Evolutionary conservation across 176 grass and related monocot genomes (phyloP).

Genomic region (Juncus effusus): DNA sequence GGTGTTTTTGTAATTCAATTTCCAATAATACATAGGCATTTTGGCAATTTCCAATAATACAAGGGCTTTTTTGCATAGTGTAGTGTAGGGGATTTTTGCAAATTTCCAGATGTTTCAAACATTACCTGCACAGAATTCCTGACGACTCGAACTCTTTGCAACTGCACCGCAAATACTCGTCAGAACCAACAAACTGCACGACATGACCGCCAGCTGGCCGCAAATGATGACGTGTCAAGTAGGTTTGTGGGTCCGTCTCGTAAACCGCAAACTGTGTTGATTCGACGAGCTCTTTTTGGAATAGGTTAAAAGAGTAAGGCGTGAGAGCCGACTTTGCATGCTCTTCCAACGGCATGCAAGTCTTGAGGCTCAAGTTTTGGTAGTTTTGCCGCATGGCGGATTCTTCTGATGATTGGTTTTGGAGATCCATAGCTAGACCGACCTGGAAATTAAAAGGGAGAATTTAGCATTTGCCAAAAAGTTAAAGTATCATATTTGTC

Average conservation of each 20-base stretch:
- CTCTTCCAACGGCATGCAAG: conserved; percentile 52
- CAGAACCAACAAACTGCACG: conserved; percentile 26
- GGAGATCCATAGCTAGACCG: conserved; percentile 36
- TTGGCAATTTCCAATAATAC: no score
- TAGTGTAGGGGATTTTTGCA: neutral
- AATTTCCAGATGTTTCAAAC: neutral
- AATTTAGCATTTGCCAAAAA: no score
- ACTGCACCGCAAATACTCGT: conserved; percentile 35
- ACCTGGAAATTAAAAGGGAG: conserved; percentile 24
- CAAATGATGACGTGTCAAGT: conserved; percentile 36
- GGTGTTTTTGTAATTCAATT: no score
- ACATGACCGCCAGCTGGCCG: conserved; percentile 28
- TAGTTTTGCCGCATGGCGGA: conserved; percentile 40
- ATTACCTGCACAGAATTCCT: conserved; percentile 40
- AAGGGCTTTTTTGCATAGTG: no score
- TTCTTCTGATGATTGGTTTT: conserved; percentile 51
- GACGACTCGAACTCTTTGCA: conserved; percentile 48
- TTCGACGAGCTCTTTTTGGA: conserved; percentile 43
- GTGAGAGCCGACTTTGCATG: conserved; percentile 36
- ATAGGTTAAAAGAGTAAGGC: conserved; percentile 38
- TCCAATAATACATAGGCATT: no score
- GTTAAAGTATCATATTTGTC: neutral
- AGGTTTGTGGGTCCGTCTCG: conserved; percentile 37
- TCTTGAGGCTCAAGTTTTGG: conserved; percentile 38
- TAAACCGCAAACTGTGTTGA: conserved; percentile 47